Evolutionary conservation across 805 yeast genomes (phyloP), one percentile per base, ranked within the genome.

Genomic region (Priceomyces medius): DNA sequence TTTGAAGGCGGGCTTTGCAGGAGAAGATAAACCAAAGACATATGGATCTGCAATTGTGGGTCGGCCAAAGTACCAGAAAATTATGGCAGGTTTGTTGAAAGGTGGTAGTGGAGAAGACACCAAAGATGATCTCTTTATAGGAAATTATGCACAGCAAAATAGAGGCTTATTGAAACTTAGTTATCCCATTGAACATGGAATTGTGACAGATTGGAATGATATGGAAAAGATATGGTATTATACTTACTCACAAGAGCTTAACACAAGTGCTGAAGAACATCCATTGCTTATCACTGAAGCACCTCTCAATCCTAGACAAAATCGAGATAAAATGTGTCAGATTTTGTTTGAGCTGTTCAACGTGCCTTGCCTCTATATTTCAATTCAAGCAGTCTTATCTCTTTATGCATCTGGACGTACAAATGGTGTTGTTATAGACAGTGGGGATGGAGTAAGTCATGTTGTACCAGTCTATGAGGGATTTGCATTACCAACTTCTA

Each of bases 151-250:
- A 9, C 89, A 85, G 55, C 76, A 78, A 40, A 68, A 80, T 46
- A 68, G 96, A 27, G 97, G 97, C 1, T 68, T 91, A n/a, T 64
- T 90, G 38, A 74, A 74, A 42, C 64, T 90, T 17, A 55, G 72
- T 21, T 80, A 88, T 57, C 97, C 97, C 0, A 71, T 90, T 31
- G 77, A 73, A 20, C 93, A 93, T 81, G 99, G 99, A 87, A 89
- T 93, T 61, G 98, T 93, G 55, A 91, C 96, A 76, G 89, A 93
- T 89, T 93, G 99, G 99, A 97, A 91, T 72, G 99, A 93, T 71
- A 93, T 91, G 86, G 96, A 90, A 57, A 58, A 65, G 35, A 60
- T 90, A 6, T 91, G 97, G 97, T 72, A 76, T 38, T 76, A 80
- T 50, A 73, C 85, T 0, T 79, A 85, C 47, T 60, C 71, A 8